Base-by-base conservation (phyloP, 1,139 yeast genomes). In the Diutina scorzettiae region DNA sequence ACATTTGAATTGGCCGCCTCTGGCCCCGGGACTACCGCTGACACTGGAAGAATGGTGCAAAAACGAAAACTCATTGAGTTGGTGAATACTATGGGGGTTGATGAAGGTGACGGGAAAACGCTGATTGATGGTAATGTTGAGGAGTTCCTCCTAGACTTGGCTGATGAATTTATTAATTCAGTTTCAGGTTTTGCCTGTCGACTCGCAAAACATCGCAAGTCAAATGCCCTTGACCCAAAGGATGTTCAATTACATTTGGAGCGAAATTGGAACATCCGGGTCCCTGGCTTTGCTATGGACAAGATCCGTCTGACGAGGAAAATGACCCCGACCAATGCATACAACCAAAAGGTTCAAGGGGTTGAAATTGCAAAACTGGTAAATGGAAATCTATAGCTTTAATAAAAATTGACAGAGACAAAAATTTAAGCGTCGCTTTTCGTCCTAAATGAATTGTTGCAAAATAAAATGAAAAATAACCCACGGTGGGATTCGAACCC, bases 71-170 rank as follows among this genome's bases (percentile, higher is more conserved):
- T 91, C 47, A 73, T 84, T 44, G 98, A 91, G 55, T 67, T 91
- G 47, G 93, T 91, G 6, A 78, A 80, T 51, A 76, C 84, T 3
- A 84, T 87, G 7, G 87, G 89, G 6, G 76, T 81, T 3, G 89
- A 83, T 57, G 87, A 83, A 58, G 89, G 91, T 24, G 93, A 85
- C 52, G 87, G 94, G 3, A 91, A 85, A 52, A 83, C 94, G 7
- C 74, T 75, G n/a, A 81, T 91, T 44, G 97, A 89, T 57, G 96
- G 96, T 25, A 96, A 91, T 59, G 97, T 89, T 14, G 97, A 91
- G 58, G 96, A 89, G 51, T 63, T 89, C 34, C 64, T 91, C 41
- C 68, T 93, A 41, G 98, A 93, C 58, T 67, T 91, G 46, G 97
- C 98, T 0, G 99, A 93, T 57, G 98, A 93, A 56, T 91, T 91